A percentile compares a stretch with the other conserved stretches of the same genome.
Conservation (phyloP, 805 yeast genomes). For the Cyberlindnera meyerae region DNA sequence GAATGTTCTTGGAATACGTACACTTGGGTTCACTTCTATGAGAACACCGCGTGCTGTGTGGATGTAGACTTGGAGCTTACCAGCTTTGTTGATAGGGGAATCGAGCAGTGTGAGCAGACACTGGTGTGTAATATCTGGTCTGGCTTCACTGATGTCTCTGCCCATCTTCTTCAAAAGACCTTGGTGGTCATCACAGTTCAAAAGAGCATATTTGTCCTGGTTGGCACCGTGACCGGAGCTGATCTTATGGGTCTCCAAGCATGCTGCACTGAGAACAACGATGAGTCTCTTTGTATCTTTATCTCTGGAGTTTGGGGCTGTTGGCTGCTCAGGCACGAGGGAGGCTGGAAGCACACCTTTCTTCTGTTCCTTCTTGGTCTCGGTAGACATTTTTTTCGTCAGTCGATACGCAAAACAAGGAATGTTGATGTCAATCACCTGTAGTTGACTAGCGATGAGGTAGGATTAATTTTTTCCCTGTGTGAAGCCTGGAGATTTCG, state of each 20-base stretch:
- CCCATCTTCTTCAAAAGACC: slow-evolving; percentile 93
- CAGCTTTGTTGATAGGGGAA: slow-evolving; percentile 98
- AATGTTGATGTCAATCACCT: not conserved
- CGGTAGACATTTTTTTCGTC: not conserved
- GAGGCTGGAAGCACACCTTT: slow-evolving; percentile 51
- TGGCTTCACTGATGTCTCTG: slow-evolving; percentile 93
- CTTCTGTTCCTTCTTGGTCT: slow-evolving; percentile 20
- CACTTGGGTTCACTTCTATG: slow-evolving; percentile 92
- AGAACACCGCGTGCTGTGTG: slow-evolving; percentile 94
- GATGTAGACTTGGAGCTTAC: slow-evolving; percentile 91
- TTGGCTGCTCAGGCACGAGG: slow-evolving; percentile 83
- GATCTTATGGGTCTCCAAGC: slow-evolving; percentile 90
- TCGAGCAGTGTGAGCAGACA: slow-evolving; percentile 90
- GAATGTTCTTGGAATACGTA: slow-evolving; percentile 96
- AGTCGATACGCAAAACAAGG: not conserved
- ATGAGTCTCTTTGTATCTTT: slow-evolving; percentile 81
- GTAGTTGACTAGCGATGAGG: not conserved
- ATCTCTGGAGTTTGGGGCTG: slow-evolving; percentile 75
- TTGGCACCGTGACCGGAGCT: slow-evolving; percentile 65
- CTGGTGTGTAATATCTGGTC: slow-evolving; percentile 99
- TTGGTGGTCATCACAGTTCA: slow-evolving; percentile 98
- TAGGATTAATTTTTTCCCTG: not conserved
- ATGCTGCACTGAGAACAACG: slow-evolving; percentile 94
- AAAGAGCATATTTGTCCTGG: slow-evolving; percentile 87
- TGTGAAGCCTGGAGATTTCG: not conserved